Evolutionary conservation across 2,329 filamentous ascomycete species (phyloP).

Genomic region (Pestalotiopsis sp.): DNA sequence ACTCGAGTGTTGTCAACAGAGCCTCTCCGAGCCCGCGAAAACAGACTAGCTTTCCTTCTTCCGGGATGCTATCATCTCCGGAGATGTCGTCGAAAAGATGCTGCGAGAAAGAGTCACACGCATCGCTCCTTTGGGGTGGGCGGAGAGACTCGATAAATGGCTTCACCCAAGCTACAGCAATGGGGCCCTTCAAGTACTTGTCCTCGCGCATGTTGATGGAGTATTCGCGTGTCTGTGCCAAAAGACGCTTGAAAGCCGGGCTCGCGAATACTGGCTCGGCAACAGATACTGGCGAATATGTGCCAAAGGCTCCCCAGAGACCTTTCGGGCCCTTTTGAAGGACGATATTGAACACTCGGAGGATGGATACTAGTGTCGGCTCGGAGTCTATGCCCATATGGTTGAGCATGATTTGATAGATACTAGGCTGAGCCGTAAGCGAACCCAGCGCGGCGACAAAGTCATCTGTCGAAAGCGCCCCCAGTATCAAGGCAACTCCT

Average conservation of each 20-base stretch:
- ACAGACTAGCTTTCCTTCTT: constrained; percentile 62
- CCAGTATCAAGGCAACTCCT: constrained; percentile 74
- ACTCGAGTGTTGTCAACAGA: constrained; percentile 57
- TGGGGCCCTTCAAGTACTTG: constrained; percentile 55
- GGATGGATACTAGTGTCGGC: constrained; percentile 66
- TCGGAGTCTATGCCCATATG: constrained; percentile 57
- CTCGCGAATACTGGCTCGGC: constrained; percentile 84
- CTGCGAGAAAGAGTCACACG: constrained; percentile 77
- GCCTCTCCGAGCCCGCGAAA: constrained; percentile 67
- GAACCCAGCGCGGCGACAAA: constrained; percentile 78
- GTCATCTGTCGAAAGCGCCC: constrained; percentile 70
- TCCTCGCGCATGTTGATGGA: constrained; percentile 53
- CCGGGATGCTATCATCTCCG: constrained; percentile 54
- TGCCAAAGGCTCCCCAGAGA: constrained; percentile 87
- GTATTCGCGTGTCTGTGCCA: constrained; percentile 61
- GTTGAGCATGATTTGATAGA: constrained; percentile 63
- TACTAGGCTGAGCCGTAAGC: constrained; percentile 76
- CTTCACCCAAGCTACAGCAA: constrained; percentile 77
- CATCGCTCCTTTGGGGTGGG: constrained; percentile 74
- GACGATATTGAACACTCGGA: constrained; percentile 71
- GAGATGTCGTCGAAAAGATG: constrained; percentile 71
- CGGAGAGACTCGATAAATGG: constrained; percentile 79
- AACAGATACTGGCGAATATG: constrained; percentile 77
- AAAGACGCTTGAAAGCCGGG: constrained; percentile 63
- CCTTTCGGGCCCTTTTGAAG: constrained; percentile 76